These are phyloP conservation scores for Phlyctochytrium bullatum DNA, from an alignment of 192 early-diverging fungal genomes.

Conservation along the genomic window DNA sequence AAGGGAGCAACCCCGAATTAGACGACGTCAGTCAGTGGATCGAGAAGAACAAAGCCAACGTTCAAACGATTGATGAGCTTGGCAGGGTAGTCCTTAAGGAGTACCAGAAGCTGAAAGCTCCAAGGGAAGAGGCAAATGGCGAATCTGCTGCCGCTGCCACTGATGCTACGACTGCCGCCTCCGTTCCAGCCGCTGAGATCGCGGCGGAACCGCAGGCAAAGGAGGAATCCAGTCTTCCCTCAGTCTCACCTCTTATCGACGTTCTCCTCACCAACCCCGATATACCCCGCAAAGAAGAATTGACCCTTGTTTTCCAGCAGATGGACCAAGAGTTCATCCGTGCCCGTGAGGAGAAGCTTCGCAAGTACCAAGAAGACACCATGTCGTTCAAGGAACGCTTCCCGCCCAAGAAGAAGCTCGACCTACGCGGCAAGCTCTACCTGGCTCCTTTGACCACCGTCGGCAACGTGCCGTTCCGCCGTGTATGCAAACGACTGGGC, in stretches of 20 bases:
- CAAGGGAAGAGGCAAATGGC: conserved; percentile 3
- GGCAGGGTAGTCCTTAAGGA: background rate
- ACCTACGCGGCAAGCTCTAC: conserved; percentile 83
- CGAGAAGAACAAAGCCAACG: conserved; percentile 9
- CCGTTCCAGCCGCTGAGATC: too few relatives aligned
- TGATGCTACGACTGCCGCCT: too few relatives aligned
- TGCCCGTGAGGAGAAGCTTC: too few relatives aligned
- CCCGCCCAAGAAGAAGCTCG: conserved; percentile 63
- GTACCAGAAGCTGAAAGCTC: conserved; percentile 12
- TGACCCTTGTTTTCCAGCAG: too few relatives aligned
- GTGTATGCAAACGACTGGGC: conserved; percentile 89
- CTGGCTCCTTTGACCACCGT: conserved; percentile 96
- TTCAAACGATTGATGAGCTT: conserved; percentile 4
- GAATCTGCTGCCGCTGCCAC: background rate
- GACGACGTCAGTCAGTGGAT: conserved; percentile 20
- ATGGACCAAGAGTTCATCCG: too few relatives aligned
- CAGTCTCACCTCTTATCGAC: too few relatives aligned
- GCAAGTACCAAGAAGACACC: conserved; percentile 39
- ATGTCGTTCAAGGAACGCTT: conserved; percentile 41
- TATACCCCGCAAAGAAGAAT: too few relatives aligned
- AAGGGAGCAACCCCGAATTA: background rate
- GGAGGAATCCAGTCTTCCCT: too few relatives aligned
- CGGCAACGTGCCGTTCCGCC: conserved; percentile 95
- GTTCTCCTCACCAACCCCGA: too few relatives aligned
- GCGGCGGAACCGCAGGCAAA: too few relatives aligned